phyloP scores from a whole-genome alignment of 352 stramenopile genomes.

The Phytopythium sindhum region DNA sequence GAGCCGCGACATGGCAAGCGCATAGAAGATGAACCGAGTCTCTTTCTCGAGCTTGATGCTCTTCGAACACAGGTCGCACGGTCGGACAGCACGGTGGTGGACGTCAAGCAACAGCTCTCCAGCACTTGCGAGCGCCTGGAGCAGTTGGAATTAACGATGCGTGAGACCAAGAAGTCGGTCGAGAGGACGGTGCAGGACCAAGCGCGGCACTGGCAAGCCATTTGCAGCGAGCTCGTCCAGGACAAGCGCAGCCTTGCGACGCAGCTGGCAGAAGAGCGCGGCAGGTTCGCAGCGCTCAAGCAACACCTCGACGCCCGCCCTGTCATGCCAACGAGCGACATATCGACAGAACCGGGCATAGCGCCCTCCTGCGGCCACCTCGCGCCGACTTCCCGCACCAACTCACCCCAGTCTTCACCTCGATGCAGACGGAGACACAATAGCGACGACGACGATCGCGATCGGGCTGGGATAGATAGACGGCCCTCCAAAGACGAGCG shows the following conservation, averaged over 20 bases:
- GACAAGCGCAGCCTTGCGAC: constrained; percentile 42
- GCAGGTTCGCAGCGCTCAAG: constrained; percentile 39
- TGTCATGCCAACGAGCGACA: neutral
- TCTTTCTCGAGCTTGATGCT: neutral
- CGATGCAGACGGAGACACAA: neutral
- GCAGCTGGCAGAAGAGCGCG: constrained; percentile 43
- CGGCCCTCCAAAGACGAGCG: neutral
- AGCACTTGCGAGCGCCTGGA: constrained; percentile 17
- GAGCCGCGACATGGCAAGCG: constrained; percentile 5
- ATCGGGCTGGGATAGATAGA: neutral
- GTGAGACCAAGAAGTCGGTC: constrained; percentile 23
- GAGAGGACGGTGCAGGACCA: constrained; percentile 31
- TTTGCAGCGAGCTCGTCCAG: constrained; percentile 38
- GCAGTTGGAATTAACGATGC: constrained; percentile 19
- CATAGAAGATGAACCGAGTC: neutral
- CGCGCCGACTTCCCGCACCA: neutral
- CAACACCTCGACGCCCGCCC: constrained; percentile 17
- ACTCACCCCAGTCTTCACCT: neutral
- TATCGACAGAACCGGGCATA: neutral
- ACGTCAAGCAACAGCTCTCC: constrained; percentile 28
- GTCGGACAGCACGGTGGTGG: constrained; percentile 20
- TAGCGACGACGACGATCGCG: neutral
- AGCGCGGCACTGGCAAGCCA: constrained; percentile 33
- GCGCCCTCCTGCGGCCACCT: neutral
- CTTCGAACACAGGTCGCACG: constrained; percentile 18